Evolutionary conservation across 2,329 filamentous ascomycete genomes (phyloP).

Genomic region (Talaromyces piceae): DNA sequence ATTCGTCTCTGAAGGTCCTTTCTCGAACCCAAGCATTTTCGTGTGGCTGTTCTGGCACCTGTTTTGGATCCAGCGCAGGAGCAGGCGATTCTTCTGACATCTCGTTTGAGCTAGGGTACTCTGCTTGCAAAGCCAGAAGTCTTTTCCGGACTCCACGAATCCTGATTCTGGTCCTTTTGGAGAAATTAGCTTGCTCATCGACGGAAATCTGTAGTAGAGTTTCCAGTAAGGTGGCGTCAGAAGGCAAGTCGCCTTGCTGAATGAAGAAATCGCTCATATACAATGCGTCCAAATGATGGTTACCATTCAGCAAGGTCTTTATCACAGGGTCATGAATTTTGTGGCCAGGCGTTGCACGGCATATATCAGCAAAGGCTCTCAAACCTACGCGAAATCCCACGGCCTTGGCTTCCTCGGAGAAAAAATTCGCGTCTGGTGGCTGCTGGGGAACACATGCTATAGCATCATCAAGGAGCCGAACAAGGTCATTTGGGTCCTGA

Average conservation of each 20-base stretch:
- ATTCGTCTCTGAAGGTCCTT: conserved; percentile 55
- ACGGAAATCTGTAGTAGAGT: conserved; percentile 35
- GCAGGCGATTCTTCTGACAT: neutral
- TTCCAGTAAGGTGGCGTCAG: conserved; percentile 28
- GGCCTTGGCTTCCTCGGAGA: conserved; percentile 8
- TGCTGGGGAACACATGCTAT: conserved; percentile 17
- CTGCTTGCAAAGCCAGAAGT: neutral
- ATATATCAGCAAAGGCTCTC: conserved; percentile 35
- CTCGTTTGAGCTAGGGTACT: conserved; percentile 15
- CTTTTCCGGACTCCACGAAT: conserved; percentile 5
- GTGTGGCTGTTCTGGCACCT: conserved; percentile 1
- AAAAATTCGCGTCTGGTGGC: conserved; percentile 14
- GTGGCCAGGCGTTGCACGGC: conserved; percentile 28
- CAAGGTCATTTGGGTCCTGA: conserved; percentile 21
- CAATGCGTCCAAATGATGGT: conserved; percentile 33
- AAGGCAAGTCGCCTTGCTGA: conserved; percentile 36
- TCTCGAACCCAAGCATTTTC: conserved; percentile 15
- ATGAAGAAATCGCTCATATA: conserved; percentile 42
- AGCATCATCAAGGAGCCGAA: conserved; percentile 22
- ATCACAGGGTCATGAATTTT: conserved; percentile 40
- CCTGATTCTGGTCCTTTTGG: conserved; percentile 6
- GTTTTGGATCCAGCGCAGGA: conserved; percentile 8
- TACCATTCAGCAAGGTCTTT: conserved; percentile 30
- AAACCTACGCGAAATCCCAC: conserved; percentile 19
- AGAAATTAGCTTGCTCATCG: conserved; percentile 22